Conservation (phyloP, 2,329 filamentous ascomycete genomes). For the Alternaria brassicicola region DNA sequence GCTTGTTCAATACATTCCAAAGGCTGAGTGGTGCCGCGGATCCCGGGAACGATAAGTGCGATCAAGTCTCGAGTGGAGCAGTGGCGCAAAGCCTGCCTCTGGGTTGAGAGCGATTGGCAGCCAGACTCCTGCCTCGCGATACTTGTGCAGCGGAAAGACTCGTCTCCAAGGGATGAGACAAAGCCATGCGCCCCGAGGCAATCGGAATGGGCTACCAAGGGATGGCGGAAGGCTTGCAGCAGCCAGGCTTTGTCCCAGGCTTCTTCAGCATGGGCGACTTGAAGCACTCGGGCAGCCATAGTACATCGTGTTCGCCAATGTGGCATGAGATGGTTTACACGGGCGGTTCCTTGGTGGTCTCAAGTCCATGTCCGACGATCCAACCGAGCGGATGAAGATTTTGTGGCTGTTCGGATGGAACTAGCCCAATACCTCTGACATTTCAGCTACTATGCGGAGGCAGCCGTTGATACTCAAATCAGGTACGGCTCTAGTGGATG, state of each 20-base stretch:
- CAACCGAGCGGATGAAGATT: not conserved
- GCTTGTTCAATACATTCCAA: constrained; percentile 3
- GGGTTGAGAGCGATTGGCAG: not conserved
- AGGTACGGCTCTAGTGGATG: not conserved
- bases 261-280: not conserved
- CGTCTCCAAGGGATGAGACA: not conserved
- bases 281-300: not conserved
- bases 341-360: not conserved
- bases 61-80: not conserved
- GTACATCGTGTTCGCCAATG: not conserved
- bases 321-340: not conserved
- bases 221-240: constrained; percentile 6
- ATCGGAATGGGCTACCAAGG: constrained; percentile 8
- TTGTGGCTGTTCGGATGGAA: not conserved
- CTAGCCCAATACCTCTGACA: not conserved
- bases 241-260: not conserved
- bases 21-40: not conserved
- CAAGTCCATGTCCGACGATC: not conserved
- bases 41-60: not conserved
- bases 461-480: not conserved
- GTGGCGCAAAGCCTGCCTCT: not conserved
- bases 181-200: constrained; percentile 4
- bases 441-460: not conserved
- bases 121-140: not conserved
- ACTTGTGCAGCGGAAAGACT: not conserved